Base-by-base conservation (phyloP, 257 asterid species). In the Solanum paucissectum region DNA sequence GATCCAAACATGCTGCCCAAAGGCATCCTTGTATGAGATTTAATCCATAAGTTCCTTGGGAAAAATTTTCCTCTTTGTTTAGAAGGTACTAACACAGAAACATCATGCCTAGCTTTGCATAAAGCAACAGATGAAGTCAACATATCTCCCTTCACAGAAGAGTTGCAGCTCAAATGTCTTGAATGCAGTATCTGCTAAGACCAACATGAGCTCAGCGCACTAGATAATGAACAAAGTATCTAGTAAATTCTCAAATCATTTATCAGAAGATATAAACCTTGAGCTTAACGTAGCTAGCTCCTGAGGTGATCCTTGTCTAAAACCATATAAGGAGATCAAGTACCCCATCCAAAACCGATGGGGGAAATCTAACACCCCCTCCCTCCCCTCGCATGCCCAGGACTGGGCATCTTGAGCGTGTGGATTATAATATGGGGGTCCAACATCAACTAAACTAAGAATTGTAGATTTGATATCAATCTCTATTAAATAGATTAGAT, bases 81-180 rank as follows among this genome's bases (percentile, higher is more conserved):
- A 90, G 89, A 86, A 32, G 91, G 92, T 52, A 91, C 88, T 83
- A 88, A 91, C 89, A 92, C 87, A 73, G 93, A 87, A 46, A 91
- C 90, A 40, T 93, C 95, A 79, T 90, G 83, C 77, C 91, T 88
- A 84, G 94, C 90, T 90, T 92, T 91, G 92, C 95, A 91, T 74
- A 90, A 86, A 86, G 92, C 91, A 90, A 93, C 94, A 89, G 95
- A 89, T 44, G 99, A 95, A 83, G 95, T 71, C 95, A 93, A 92
- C 96, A 95, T 94, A 89, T 91, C 96, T 90, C 92, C 93, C 89
- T 90, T 95, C 86, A 88, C 55, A 76, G 84, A 89, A 90, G 90
- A 88, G 82, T 89, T 87, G 90, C 91, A 91, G 87, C 89, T 71
- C 69, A 81, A 60, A 29, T 83, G 85, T 86, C 93, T 90, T 55